Conservation (phyloP, 129 eudicot species). For the Artemisia argyi region DNA sequence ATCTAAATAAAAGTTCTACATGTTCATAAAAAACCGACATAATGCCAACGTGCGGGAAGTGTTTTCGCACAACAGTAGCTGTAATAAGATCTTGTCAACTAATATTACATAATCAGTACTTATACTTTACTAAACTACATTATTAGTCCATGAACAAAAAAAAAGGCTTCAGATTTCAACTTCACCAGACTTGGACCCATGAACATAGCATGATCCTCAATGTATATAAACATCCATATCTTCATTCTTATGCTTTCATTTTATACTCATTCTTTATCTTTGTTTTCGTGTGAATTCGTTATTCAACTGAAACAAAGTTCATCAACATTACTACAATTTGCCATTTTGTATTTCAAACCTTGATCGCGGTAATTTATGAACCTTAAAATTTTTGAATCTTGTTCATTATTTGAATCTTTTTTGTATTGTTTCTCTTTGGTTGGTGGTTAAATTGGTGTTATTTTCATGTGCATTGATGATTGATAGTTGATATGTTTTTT, state of each 20-base stretch:
- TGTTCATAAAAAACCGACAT: neutral
- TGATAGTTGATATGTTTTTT: neutral
- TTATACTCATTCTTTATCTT: constrained; percentile 15
- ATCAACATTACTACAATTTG: constrained; percentile 3
- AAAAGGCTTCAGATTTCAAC: neutral
- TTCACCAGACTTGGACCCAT: neutral
- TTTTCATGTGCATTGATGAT: neutral
- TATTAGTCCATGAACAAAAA: neutral
- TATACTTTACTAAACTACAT: neutral
- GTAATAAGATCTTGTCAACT: neutral
- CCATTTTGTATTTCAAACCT: too few species aligned
- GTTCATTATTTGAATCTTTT: neutral
- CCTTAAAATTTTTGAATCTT: neutral
- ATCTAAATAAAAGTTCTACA: neutral
- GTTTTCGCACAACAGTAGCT: constrained; percentile 12
- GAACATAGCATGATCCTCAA: constrained; percentile 3
- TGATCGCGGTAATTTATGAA: too few species aligned
- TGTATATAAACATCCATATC: constrained; percentile 21
- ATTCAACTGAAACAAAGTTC: constrained; percentile 19
- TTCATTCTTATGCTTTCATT: constrained; percentile 19
- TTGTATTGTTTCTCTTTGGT: neutral
- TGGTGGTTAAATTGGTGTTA: neutral
- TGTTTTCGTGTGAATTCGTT: constrained; percentile 1
- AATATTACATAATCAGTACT: constrained; percentile 7
- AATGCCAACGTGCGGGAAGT: constrained; percentile 32